Evolutionary conservation across 164 flowering plant species (phyloP), one percentile per base, ranked within the genome.

Genomic region (Annona cherimola): DNA sequence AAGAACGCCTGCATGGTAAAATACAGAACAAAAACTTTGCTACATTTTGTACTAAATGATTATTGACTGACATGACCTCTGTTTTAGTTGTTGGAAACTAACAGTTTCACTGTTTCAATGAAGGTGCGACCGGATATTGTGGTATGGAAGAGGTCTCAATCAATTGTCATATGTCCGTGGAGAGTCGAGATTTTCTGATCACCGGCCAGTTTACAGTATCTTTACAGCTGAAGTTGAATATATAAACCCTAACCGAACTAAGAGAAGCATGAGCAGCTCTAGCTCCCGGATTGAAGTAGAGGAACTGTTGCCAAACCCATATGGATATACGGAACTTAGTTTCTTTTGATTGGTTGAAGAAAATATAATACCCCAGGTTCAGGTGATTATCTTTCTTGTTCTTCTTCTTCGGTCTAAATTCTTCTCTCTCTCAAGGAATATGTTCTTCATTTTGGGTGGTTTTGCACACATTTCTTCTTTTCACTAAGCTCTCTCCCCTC

Each of bases 1-100:
- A 16, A 77, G 99, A 66, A 94, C 98, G 42, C 99, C 99, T 5
- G 99, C 98, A 71, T 94, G 99, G 99, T 94, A 85, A 50, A 50
- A 50, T 11, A 50, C 14, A 50, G 14, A 50, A 50, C 14, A 50
- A 16, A 50, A 46, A 50, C 57, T 16, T 50, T 50, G 57, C 14
- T 50, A 26, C 35, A 26, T 26, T 26, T 26, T 26, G 35, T 26
- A 26, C 35, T 26, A 26, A 26, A 26, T 26, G 26, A 68, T 18
- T 11, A 65, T 19, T 54, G 14, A n/a, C 61, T 8, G 35, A 18
- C 45, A 64, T 3, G n/a, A 11, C 59, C 44, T 5, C 9, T 41
- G 5, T 42, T 26, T n/a, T 35, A 63, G 16, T 7, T 41, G 19
- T 66, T 57, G 19, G 9, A 2, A 14, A 44, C 14, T 45, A 26